Base-by-base conservation (phyloP, 495 filamentous ascomycete genomes). In the Astrothelium macrocarpum region DNA sequence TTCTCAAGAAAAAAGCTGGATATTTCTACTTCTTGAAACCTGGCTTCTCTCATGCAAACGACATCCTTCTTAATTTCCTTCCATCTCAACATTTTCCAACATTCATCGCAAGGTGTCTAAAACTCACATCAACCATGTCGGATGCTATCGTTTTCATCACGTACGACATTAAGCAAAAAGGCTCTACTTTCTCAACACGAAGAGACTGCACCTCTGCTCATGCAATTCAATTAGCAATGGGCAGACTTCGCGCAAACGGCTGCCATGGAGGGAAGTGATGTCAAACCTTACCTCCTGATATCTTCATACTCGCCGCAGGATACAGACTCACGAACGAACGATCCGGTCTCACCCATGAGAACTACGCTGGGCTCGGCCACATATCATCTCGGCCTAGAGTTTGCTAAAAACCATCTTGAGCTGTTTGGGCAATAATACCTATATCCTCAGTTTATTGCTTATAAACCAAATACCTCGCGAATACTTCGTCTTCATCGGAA, bases 141-240 rank as follows among this genome's bases (percentile, higher is more conserved):
- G 49, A 56, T n/a, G 12, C 49, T 56, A 56, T 56, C n/a, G 49
- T 56, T 28, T 56, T 56, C 25, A 25, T 25, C 7, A 56, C 49
- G 29, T 56, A 56, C 49, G 49, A 56, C 49, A 56, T 56, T 25
- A 56, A 26, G 11, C 23, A 20, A 11, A 25, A 56, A 20, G 49
- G 26, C 0, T 26, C 9, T 20, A 29, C 23, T 28, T 9, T n/a
- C 0, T 9, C 29, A 20, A 3, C 12, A n/a, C 49, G 9, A 56
- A 5, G 11, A 28, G 20, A n/a, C 43, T 49, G 1, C 5, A 28
- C 49, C 26, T 10, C 49, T 29, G 49, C 49, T 56, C 5, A 56
- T 20, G 29, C 49, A 29, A 9, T 28, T 56, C 20, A 49, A 12
- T 56, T 29, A 56, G 49, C 23, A 56, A 56, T 56, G 49, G 49